Evolutionary conservation across 441 rosid species (phyloP).

Genomic region (Adansonia rubrostipa): DNA sequence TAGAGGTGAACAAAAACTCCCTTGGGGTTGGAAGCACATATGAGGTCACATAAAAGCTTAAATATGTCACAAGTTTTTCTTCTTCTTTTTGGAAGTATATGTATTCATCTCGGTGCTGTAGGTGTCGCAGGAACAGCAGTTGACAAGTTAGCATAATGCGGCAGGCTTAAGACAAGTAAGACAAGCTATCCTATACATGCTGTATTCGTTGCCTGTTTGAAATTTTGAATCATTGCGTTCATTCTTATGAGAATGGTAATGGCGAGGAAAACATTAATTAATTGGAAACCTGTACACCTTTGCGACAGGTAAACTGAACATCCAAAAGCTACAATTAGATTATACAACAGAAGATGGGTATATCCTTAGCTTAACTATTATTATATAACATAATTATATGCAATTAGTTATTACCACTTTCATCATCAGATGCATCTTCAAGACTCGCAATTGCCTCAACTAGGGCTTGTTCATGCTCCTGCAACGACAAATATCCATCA

Average conservation of each 20-base stretch:
- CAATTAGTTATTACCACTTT: conserved; percentile 92
- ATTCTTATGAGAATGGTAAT: background rate
- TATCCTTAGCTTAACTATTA: conserved; percentile 34
- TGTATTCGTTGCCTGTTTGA: background rate
- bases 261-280: conserved; percentile 17
- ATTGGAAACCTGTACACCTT: conserved; percentile 33
- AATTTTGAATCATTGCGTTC: background rate
- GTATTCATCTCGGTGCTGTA: background rate
- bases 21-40: background rate
- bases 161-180: background rate
- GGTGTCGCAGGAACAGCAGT: conserved; percentile 7
- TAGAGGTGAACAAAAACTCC: conserved; percentile 1
- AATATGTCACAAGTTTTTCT: background rate
- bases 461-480: conserved; percentile 97
- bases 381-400: conserved; percentile 46
- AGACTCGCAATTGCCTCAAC: conserved; percentile 89
- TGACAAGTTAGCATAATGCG: background rate
- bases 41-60: background rate
- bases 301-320: conserved; percentile 41
- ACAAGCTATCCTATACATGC: conserved; percentile 9
- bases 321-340: conserved; percentile 36
- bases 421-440: conserved; percentile 96
- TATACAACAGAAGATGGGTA: conserved; percentile 40
- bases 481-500: conserved; percentile 32
- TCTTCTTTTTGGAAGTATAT: background rate